Percentiles rank a stretch among this genome's conserved stretches.
phyloP scores from a whole-genome alignment of 176 grass and related monocot species.

The Paspalum vaginatum region DNA sequence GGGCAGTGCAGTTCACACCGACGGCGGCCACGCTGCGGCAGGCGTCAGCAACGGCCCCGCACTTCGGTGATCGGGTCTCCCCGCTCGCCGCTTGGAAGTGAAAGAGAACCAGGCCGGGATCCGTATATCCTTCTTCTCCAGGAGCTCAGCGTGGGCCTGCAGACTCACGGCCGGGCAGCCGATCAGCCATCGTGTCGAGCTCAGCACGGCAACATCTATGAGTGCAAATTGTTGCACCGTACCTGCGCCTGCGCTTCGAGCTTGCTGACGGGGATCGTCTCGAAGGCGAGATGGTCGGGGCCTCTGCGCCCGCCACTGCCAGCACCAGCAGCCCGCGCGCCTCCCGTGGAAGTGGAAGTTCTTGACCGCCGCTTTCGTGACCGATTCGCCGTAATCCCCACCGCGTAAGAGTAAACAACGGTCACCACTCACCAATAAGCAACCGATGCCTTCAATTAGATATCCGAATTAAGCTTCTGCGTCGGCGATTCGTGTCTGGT shows the following conservation, averaged over 20 bases:
- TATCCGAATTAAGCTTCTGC: no score
- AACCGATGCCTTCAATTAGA: neutral
- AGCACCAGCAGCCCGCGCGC: conserved; percentile 46
- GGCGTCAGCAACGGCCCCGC: conserved; percentile 27
- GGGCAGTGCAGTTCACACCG: conserved; percentile 34
- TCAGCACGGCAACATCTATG: neutral
- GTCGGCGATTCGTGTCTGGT: no score
- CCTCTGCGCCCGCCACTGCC: conserved; percentile 28
- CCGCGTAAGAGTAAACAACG: neutral
- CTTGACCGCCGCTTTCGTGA: conserved; percentile 39
- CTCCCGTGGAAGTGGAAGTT: conserved; percentile 54
- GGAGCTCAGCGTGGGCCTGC: conserved; percentile 45
- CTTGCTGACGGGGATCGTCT: conserved; percentile 42
- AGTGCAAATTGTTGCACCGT: neutral
- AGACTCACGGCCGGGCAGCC: neutral
- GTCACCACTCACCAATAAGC: neutral
- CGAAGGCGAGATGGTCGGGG: conserved; percentile 45
- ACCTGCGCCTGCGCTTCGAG: conserved; percentile 32
- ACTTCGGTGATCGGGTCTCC: conserved; percentile 36
- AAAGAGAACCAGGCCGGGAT: conserved; percentile 49
- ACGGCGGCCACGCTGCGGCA: conserved; percentile 37
- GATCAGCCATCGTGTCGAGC: neutral
- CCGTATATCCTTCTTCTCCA: conserved; percentile 37
- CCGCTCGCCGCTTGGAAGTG: conserved; percentile 46
- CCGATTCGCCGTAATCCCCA: conserved; percentile 35